Percentiles rank a stretch among this genome's conserved stretches.
Conservation (phyloP, 352 stramenopile species). For the Aphanomyces cochlioides region DNA sequence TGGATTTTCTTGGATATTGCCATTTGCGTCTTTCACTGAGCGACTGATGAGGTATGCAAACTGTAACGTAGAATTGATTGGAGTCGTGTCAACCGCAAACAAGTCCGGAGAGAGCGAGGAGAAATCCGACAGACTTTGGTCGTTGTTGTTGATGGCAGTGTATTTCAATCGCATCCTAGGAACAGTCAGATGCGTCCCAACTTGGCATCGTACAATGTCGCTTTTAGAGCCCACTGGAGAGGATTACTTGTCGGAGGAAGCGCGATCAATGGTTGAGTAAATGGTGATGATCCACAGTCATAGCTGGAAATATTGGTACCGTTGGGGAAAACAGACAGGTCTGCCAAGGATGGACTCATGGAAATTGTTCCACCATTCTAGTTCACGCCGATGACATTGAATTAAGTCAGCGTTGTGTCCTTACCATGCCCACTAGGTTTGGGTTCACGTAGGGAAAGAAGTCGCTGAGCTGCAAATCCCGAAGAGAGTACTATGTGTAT, state of each 20-base stretch:
- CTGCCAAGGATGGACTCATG: neutral
- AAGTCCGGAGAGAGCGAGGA: neutral
- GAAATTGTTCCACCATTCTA: constrained; percentile 11
- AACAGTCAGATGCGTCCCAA: neutral
- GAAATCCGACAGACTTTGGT: constrained; percentile 17
- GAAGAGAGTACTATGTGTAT: constrained; percentile 19
- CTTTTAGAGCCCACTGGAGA: constrained; percentile 24
- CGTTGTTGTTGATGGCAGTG: constrained; percentile 25
- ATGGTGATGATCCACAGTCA: constrained; percentile 9
- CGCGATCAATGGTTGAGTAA: constrained; percentile 1
- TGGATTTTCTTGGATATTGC: neutral
- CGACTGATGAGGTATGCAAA: constrained; percentile 3
- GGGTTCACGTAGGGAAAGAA: constrained; percentile 21
- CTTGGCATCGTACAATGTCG: constrained; percentile 10
- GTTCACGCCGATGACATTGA: neutral
- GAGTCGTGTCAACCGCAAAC: neutral
- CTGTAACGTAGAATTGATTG: neutral
- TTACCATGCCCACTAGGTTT: constrained; percentile 12
- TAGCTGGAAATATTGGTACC: neutral
- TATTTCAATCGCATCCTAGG: constrained; percentile 19
- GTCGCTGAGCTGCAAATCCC: constrained; percentile 18
- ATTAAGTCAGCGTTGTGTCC: neutral
- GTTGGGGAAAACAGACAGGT: constrained; percentile 13
- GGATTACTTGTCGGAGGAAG: constrained; percentile 21
- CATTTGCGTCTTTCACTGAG: neutral